Conservation (phyloP, 2,329 filamentous ascomycete genomes). For the Penicillium sp. region DNA sequence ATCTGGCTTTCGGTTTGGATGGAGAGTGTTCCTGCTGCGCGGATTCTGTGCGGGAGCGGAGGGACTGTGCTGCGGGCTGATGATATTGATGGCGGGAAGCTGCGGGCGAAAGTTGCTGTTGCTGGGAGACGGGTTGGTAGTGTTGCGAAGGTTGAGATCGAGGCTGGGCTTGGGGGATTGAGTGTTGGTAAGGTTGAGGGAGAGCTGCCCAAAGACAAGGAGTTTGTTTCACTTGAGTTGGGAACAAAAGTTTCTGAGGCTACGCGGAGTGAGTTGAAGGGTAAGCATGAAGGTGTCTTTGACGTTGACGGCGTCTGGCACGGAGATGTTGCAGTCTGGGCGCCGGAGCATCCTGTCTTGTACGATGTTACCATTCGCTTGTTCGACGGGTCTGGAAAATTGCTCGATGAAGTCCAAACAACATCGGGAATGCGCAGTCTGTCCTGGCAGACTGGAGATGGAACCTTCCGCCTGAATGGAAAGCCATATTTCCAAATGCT, state of each 20-base stretch:
- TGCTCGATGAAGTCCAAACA: conserved; percentile 58
- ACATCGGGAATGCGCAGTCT: conserved; percentile 64
- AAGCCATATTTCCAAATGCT: conserved; percentile 68
- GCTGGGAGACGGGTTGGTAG: conserved; percentile 35
- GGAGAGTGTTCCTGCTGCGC: conserved; percentile 53
- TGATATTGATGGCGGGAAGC: conserved; percentile 53
- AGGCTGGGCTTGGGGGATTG: conserved; percentile 55
- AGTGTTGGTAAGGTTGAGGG: conserved; percentile 49
- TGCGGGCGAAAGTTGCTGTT: conserved; percentile 56
- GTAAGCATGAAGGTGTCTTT: conserved; percentile 29
- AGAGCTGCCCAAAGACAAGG: conserved; percentile 52
- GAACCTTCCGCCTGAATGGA: conserved; percentile 65
- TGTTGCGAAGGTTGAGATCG: conserved; percentile 54
- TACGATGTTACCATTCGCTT: conserved; percentile 64
- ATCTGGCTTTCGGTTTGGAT: conserved; percentile 78
- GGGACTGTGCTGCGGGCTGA: conserved; percentile 63
- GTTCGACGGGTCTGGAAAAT: conserved; percentile 34
- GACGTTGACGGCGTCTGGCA: conserved; percentile 55
- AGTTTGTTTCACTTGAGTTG: conserved; percentile 52
- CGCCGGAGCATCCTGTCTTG: conserved; percentile 62
- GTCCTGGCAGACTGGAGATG: conserved; percentile 60
- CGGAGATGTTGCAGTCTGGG: conserved; percentile 67
- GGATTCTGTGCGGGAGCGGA: conserved; percentile 60
- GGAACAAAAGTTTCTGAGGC: conserved; percentile 52
- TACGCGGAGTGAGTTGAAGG: not conserved